Base-by-base conservation (phyloP, 2,329 filamentous ascomycete species). In the Ceratocystis papillata region DNA sequence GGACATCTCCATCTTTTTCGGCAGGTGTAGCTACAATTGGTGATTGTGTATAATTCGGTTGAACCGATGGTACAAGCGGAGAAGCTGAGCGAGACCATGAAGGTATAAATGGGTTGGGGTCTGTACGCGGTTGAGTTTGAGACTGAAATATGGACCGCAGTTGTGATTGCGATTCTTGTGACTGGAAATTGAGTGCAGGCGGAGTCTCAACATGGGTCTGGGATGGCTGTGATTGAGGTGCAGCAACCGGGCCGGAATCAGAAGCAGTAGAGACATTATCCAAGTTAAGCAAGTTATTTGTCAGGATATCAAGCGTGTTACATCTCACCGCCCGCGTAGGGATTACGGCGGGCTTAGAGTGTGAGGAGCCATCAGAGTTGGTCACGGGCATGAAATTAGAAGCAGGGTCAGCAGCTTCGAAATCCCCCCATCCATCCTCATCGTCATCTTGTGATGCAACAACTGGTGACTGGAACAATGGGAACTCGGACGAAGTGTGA, bases 381-480 rank as follows among this genome's bases (percentile, higher is more conserved):
- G 28, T n/a, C 37, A 17, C 37, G 6, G 62, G 30, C 45, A 20
- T 61, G 28, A 33, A 57, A 3, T 45, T 37, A 7, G 62, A 53
- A 48, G 44, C 12, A 3, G 53, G 53, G 6, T 71, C 65, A 8
- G 83, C 83, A 57, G 80, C 79, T 73, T 87, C 85, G 71, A 88
- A 88, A 65, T 87, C 85, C 0, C 86, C 86, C 81, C 86, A 88
- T 33, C 79, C 82, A 71, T 87, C 84, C 65, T 86, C 82, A 2
- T 81, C 82, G 53, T 59, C 66, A 22, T 67, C 66, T 57, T 44
- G 37, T 22, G 48, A 30, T 41, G 41, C 20, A 33, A 64, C 5
- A 25, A 44, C 48, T 30, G 55, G 37, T 67, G 69, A 60, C 65
- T 68, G 60, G 53, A 30, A 62, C 17, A 22, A 45, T n/a, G 53